Base-by-base conservation (phyloP, 192 early-diverging fungal species). In the Kickxella alabastrina region DNA sequence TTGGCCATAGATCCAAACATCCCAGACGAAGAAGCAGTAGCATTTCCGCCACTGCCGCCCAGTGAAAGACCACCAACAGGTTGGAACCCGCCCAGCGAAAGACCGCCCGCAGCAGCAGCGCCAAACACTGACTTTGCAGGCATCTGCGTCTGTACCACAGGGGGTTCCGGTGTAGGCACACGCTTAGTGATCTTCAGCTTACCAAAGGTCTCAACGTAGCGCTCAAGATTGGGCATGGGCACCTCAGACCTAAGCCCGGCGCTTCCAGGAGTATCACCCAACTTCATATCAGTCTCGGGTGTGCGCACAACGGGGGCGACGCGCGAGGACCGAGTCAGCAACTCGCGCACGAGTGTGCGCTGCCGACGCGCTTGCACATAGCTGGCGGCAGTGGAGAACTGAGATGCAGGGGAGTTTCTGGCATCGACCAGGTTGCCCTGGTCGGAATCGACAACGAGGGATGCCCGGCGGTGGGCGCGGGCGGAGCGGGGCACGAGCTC, bases 171-270 rank as follows among this genome's bases (percentile, higher is more conserved):
- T 7, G 28, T 48, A 2, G 51, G 38, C 19, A 49, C 49, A 1
- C 48, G 54, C 19, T 57, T 64, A 0, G 12, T 38, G 32, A 67
- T 54, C 51, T 56, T 62, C 14, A 75, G 44, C 49, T 59, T 75
- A n/a, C 64, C 65, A 59, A 75, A 75, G 19, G 55, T 58, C 52
- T 56, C 28, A 8, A 67, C 55, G 22, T 75, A 75, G 29, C 71
- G 64, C 18, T 67, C 59, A 24, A 75, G 43, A 27, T 75, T 67
- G 5, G 71, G 71, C 71, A 75, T 75, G 3, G 65, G 56, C 6
- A n/a, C 25, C 7, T 17, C 21, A 18, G 35, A 36, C 28, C 42
- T 26, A 10, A 47, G 31, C 1, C 47, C 42, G 21, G 19, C 32
- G 10, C 46, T 6, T 32, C 9, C 19, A n/a, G 14, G 14, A 23